Evolutionary conservation across 2,329 filamentous ascomycete genomes (phyloP).

Genomic region (Pseudogymnoascus sp.): DNA sequence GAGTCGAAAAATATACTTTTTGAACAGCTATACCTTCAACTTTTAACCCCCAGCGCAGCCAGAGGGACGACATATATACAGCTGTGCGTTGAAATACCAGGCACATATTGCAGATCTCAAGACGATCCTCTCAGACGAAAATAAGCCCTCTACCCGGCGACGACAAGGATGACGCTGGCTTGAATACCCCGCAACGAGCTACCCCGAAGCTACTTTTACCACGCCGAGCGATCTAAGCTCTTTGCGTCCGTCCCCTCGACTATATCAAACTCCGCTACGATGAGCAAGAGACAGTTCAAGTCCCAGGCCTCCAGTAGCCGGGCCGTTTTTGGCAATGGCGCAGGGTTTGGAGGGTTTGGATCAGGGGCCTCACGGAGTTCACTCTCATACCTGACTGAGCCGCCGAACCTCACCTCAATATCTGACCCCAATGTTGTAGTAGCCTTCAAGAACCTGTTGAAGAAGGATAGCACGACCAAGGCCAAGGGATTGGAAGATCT

Average conservation of each 20-base stretch:
- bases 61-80: neutral
- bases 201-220: neutral
- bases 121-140: neutral
- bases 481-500: slow-evolving; percentile 85
- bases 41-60: neutral
- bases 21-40: neutral
- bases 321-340: slow-evolving; percentile 16
- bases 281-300: slow-evolving; percentile 28
- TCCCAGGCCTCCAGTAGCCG: slow-evolving; percentile 30
- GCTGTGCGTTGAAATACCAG: neutral
- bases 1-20: slow-evolving; percentile 4
- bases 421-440: slow-evolving; percentile 77
- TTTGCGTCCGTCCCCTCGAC: neutral
- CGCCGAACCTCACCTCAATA: slow-evolving; percentile 70
- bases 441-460: slow-evolving; percentile 84
- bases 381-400: slow-evolving; percentile 82
- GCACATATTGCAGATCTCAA: neutral
- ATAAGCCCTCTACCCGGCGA: neutral
- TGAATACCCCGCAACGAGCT: slow-evolving; percentile 9
- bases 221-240: neutral
- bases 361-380: slow-evolving; percentile 37
- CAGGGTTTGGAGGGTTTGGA: slow-evolving; percentile 27
- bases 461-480: slow-evolving; percentile 90
- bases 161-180: neutral
- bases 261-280: slow-evolving; percentile 13